Percentiles rank a stretch among this genome's conserved stretches.
phyloP scores from a whole-genome alignment of 148 eudicot species.

The Chenopodium album region DNA sequence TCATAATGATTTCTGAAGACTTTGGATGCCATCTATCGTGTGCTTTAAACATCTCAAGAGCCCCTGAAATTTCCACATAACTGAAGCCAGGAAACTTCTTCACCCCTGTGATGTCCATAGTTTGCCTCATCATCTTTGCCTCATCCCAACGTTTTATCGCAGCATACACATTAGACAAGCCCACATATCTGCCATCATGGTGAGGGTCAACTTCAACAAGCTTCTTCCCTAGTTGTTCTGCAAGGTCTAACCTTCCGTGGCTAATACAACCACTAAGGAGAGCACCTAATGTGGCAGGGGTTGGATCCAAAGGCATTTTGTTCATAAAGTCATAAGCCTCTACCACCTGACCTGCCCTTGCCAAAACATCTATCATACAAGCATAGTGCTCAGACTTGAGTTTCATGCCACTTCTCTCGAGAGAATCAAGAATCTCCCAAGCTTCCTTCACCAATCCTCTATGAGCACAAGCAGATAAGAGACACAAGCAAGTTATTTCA shows the following conservation, averaged over 20 bases:
- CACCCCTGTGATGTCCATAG: slow-evolving; percentile 78
- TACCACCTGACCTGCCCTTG: slow-evolving; percentile 66
- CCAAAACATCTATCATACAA: slow-evolving; percentile 81
- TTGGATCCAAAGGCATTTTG: slow-evolving; percentile 59
- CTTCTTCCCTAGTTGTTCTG: slow-evolving; percentile 70
- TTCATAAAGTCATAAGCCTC: slow-evolving; percentile 64
- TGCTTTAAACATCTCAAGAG: slow-evolving; percentile 70
- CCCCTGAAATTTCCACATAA: slow-evolving; percentile 63
- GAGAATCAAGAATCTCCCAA: slow-evolving; percentile 53
- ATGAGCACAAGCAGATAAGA: slow-evolving; percentile 81
- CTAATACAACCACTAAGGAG: slow-evolving; percentile 75
- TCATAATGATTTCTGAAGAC: slow-evolving; percentile 43
- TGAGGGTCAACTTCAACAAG: slow-evolving; percentile 77
- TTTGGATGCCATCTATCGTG: slow-evolving; percentile 68
- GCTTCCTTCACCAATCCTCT: slow-evolving; percentile 79
- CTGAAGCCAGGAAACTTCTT: slow-evolving; percentile 82
- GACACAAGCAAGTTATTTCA: slow-evolving; percentile 77
- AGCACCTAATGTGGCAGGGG: slow-evolving; percentile 75
- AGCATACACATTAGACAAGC: slow-evolving; percentile 84
- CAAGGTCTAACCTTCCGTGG: slow-evolving; percentile 65
- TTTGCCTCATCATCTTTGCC: slow-evolving; percentile 60
- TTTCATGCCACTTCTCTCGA: slow-evolving; percentile 46
- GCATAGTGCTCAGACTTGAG: slow-evolving; percentile 78
- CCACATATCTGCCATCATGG: slow-evolving; percentile 87
- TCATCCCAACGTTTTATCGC: slow-evolving; percentile 65